A percentile compares a stretch with the other conserved stretches of the same genome.
phyloP scores from a whole-genome alignment of 2,329 filamentous ascomycete species.

The Hymenoscyphus fraxineus region DNA sequence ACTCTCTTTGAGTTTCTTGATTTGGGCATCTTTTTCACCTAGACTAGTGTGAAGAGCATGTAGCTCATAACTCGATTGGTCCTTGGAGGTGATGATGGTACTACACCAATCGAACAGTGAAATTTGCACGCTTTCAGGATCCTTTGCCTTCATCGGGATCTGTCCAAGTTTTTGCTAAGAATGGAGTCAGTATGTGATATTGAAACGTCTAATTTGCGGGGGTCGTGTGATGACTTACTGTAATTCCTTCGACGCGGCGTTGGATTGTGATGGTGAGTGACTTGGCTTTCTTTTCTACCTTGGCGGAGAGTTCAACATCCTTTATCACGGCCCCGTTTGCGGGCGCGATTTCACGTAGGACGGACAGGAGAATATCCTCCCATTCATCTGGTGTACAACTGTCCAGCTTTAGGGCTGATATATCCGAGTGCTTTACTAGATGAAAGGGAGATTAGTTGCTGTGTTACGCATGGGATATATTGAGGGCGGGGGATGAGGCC shows the following conservation, averaged over 20 bases:
- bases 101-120: conserved; percentile 69
- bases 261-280: conserved; percentile 61
- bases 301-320: conserved; percentile 58
- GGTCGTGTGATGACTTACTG: conserved; percentile 43
- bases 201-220: conserved; percentile 10
- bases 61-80: conserved; percentile 17
- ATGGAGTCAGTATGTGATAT: conserved; percentile 14
- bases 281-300: conserved; percentile 45
- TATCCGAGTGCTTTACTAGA: conserved; percentile 54
- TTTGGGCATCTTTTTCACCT: conserved; percentile 49
- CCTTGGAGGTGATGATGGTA: conserved; percentile 44
- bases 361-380: conserved; percentile 55
- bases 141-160: conserved; percentile 49
- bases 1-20: conserved; percentile 57
- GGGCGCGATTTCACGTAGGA: conserved; percentile 46
- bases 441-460: conserved; percentile 24
- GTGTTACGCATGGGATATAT: conserved; percentile 29
- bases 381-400: conserved; percentile 62
- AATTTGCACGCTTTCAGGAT: conserved; percentile 48
- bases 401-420: conserved; percentile 49
- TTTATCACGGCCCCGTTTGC: conserved; percentile 52
- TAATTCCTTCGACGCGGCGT: conserved; percentile 65
- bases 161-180: conserved; percentile 65
- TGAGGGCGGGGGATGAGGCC: conserved; percentile 12
- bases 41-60: conserved; percentile 38